A percentile compares a stretch with the other conserved stretches of the same genome.
Evolutionary conservation across 1,139 yeast species (phyloP).

Genomic region (Hansenula sp.): DNA sequence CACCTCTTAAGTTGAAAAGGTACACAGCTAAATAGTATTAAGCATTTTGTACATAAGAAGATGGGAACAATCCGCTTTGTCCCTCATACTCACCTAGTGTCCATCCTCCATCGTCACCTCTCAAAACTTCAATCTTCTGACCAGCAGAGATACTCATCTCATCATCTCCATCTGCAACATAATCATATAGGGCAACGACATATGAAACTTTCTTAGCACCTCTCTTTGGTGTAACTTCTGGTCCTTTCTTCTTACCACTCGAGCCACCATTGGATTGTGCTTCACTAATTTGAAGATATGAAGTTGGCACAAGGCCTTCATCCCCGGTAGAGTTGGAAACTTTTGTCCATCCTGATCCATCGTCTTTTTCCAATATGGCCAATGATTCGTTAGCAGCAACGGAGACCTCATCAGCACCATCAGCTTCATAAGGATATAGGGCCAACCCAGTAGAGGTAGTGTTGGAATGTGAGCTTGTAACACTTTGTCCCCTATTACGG

Average conservation of each 20-base stretch:
- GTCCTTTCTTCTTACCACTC: slow-evolving; percentile 54
- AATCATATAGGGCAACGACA: slow-evolving; percentile 76
- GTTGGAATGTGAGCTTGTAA: slow-evolving; percentile 16
- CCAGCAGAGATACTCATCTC: slow-evolving; percentile 74
- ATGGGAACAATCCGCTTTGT: slow-evolving; percentile 69
- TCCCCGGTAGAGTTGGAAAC: slow-evolving; percentile 40
- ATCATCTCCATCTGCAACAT: slow-evolving; percentile 77
- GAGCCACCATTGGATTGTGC: slow-evolving; percentile 15
- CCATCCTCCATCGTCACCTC: slow-evolving; percentile 93
- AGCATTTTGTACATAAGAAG: slow-evolving; percentile 45
- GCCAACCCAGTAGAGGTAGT: slow-evolving; percentile 34
- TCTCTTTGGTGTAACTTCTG: slow-evolving; percentile 79
- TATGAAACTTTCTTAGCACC: slow-evolving; percentile 46
- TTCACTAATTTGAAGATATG: slow-evolving; percentile 57
- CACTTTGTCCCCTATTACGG: slow-evolving; percentile 26
- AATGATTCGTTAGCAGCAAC: slow-evolving; percentile 61
- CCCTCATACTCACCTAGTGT: slow-evolving; percentile 87
- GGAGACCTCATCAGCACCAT: slow-evolving; percentile 73
- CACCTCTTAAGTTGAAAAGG: too few species aligned
- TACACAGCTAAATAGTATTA: background rate
- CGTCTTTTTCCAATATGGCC: slow-evolving; percentile 61
- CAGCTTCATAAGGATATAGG: slow-evolving; percentile 62
- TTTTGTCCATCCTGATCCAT: slow-evolving; percentile 93
- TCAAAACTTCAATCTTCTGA: slow-evolving; percentile 66
- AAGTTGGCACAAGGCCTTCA: slow-evolving; percentile 82